These are phyloP conservation scores for Hygrocybe punicea DNA, from an alignment of 768 basidiomycete genomes.

Conservation along the genomic window DNA sequence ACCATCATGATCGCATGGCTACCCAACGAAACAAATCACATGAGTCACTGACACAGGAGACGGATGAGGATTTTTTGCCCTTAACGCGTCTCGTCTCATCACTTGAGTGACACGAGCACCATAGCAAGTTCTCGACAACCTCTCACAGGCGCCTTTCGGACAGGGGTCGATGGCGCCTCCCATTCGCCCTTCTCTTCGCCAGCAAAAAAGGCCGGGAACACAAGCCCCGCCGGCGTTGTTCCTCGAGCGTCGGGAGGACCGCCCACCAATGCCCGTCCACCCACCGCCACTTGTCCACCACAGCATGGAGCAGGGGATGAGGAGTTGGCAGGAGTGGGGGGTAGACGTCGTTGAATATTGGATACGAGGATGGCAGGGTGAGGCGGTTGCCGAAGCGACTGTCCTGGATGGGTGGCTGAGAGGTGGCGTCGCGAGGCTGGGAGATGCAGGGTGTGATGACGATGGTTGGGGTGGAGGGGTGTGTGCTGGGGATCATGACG, in stretches of 20 bases:
- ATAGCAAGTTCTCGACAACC: no score
- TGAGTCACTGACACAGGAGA: no score
- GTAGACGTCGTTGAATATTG: constrained; percentile 45
- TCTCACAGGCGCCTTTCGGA: no score
- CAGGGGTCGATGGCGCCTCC: no score
- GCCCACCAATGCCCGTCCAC: constrained; percentile 54
- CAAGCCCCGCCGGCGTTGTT: constrained; percentile 45
- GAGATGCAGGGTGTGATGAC: constrained; percentile 48
- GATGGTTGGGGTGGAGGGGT: constrained; percentile 46
- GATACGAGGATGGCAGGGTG: constrained; percentile 45
- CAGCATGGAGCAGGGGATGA: constrained; percentile 20
- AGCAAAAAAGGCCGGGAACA: constrained; percentile 36
- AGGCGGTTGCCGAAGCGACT: constrained; percentile 49
- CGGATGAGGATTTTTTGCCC: no score
- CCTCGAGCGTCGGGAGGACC: constrained; percentile 43
- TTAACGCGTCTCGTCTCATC: no score
- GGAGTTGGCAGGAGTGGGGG: constrained; percentile 38
- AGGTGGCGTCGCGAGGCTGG: constrained; percentile 39
- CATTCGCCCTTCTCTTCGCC: constrained; percentile 12
- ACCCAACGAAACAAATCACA: no score
- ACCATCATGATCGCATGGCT: no score
- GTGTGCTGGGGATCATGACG: constrained; percentile 29
- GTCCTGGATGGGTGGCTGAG: constrained; percentile 54
- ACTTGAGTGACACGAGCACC: no score
- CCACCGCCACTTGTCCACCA: constrained; percentile 46